A percentile compares a stretch with the other conserved stretches of the same genome.
Evolutionary conservation across 148 eudicot species (phyloP).

Genomic region (Dianthus caryophyllus): DNA sequence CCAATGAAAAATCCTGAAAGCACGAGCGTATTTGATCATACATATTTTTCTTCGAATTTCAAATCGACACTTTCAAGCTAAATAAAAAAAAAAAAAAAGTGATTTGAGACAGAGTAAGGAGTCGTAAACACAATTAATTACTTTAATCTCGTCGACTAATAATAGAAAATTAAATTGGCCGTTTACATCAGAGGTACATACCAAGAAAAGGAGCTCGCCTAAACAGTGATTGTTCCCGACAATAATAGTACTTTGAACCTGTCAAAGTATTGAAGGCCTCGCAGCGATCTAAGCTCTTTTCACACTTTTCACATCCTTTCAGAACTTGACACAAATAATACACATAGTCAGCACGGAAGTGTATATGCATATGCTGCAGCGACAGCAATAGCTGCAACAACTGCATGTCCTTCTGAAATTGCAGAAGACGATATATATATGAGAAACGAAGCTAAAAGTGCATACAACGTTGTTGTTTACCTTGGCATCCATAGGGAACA

Average conservation of each 20-base stretch:
- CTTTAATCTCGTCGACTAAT: not conserved
- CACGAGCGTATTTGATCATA: too few species aligned
- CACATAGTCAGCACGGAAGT: too few species aligned
- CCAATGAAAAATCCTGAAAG: slow-evolving; percentile 17
- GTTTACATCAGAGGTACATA: not conserved
- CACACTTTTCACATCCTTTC: slow-evolving; percentile 17
- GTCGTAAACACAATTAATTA: too few species aligned
- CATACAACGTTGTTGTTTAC: not conserved
- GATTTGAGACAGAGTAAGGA: too few species aligned
- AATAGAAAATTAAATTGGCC: not conserved
- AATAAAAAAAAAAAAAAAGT: not conserved
- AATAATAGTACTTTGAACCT: not conserved
- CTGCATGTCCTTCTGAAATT: too few species aligned
- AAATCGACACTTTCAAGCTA: not conserved
- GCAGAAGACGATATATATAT: too few species aligned
- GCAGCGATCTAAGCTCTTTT: not conserved
- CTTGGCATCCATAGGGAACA: too few species aligned
- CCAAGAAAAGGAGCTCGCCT: slow-evolving; percentile 25
- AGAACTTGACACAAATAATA: slow-evolving; percentile 15
- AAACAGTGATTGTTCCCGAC: not conserved
- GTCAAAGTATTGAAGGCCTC: not conserved
- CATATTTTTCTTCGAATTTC: too few species aligned
- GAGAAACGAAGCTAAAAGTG: too few species aligned
- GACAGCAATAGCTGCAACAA: not conserved
- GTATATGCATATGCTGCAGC: not conserved